Evolutionary conservation across 1,284 basidiomycete species (phyloP), one percentile per base, ranked within the genome.

Genomic region (Cutaneotrichosporon sp.): DNA sequence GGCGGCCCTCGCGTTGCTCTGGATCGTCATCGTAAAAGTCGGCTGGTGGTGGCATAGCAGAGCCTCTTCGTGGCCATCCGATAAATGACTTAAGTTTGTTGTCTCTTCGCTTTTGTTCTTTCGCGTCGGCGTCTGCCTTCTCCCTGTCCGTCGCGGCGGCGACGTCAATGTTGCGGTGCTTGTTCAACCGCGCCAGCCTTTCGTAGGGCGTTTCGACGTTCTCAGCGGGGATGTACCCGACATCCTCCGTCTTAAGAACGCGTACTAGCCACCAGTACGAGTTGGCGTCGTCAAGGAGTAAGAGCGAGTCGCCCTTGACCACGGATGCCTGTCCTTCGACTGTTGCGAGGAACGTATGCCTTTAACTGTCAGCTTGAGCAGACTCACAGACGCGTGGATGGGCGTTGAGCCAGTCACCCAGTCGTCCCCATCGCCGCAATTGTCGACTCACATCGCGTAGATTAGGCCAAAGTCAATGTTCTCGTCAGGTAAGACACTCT

Each of bases 191-290:
- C 0, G 94, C 94, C 20, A 98, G 81, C 43, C 94, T 82, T 74
- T 98, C 94, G 65, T 92, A 97, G 0, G 94, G 96, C 0, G 96
- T 98, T 75, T 98, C 96, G 66, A 98, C 97, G 73, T 98, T 98
- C 77, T 99, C 94, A 0, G 94, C 94, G 16, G 94, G 94, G 49
- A 99, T 98, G 74, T 98, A 98, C 1, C 94, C 94, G n/a, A 99
- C 90, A 67, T 97, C 93, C 74, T 97, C 91, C 3, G 90, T 97
- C 79, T 93, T 97, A 64, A 97, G 82, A 5, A 96, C 92, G 49
- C 90, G 83, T 16, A 97, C 91, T 46, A 96, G 85, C 92, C 92
- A 96, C 92, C 92, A 96, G 76, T 96, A 97, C 72, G 88, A 90
- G 75, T 97, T 96, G 56, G 86, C 90, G 71, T 97, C 92, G 76